phyloP scores from a whole-genome alignment of 129 eudicot genomes.

The Chrysanthemum seticuspe region DNA sequence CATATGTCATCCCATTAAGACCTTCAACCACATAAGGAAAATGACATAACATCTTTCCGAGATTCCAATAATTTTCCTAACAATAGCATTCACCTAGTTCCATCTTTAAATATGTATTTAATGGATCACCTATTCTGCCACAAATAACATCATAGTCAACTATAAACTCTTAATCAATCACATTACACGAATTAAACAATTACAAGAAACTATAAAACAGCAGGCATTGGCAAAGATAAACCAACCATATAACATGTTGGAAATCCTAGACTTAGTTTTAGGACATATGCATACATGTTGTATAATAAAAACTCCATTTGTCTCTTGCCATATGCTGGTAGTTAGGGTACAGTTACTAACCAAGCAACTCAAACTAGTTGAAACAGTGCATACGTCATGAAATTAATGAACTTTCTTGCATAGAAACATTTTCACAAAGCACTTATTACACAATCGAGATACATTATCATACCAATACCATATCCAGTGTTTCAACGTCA shows the following conservation, averaged over 20 bases:
- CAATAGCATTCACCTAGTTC: conserved; percentile 22
- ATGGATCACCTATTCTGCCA: background rate
- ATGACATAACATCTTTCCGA: background rate
- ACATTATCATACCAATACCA: background rate
- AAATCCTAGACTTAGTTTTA: background rate
- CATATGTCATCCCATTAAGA: conserved; percentile 1
- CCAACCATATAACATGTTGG: background rate
- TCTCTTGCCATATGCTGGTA: too few species aligned
- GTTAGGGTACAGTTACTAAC: too few species aligned
- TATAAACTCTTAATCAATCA: background rate
- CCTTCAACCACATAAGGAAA: background rate
- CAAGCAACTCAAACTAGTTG: background rate
- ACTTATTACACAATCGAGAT: too few species aligned
- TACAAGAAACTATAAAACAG: too few species aligned
- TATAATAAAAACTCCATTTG: background rate
- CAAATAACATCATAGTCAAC: conserved; percentile 9
- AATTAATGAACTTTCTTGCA: too few species aligned
- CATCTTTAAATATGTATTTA: conserved; percentile 7
- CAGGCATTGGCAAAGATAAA: background rate
- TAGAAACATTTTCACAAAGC: too few species aligned
- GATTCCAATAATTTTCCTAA: background rate
- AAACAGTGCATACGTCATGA: background rate
- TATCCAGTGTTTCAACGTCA: too few species aligned
- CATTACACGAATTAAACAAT: background rate
- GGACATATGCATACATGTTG: background rate